A percentile compares a stretch with the other conserved stretches of the same genome.
phyloP scores from a whole-genome alignment of 768 basidiomycete genomes.

The Austroboletus festivus region DNA sequence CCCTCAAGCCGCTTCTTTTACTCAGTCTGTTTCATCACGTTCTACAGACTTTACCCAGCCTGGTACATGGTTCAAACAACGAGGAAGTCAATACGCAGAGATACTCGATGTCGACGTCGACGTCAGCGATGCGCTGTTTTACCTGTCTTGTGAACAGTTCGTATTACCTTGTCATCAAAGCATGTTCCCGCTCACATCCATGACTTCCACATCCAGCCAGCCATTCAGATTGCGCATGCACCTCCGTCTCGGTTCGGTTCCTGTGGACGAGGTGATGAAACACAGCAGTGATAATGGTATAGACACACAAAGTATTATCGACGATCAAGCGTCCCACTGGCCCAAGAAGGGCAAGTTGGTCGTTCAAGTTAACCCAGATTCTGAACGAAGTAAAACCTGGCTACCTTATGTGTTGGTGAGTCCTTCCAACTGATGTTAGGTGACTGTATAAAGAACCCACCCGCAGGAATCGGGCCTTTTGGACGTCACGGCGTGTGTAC shows the following conservation, averaged over 20 bases:
- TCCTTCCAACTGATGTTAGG: background rate
- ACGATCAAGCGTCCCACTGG: constrained; percentile 34
- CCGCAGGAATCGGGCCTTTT: constrained; percentile 31
- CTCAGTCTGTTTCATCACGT: background rate
- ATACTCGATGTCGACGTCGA: constrained; percentile 23
- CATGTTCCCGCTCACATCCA: background rate
- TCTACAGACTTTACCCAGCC: constrained; percentile 12
- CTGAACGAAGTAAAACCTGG: constrained; percentile 35
- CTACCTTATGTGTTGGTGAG: constrained; percentile 43
- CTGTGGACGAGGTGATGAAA: background rate
- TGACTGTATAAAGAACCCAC: too few species aligned
- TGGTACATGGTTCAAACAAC: constrained; percentile 27
- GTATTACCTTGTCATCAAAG: background rate
- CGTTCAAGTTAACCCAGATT: constrained; percentile 42
- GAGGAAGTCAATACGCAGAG: constrained; percentile 16
- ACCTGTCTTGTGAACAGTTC: constrained; percentile 14
- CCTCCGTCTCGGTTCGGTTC: constrained; percentile 24
- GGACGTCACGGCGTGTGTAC: constrained; percentile 41
- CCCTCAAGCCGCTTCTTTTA: background rate
- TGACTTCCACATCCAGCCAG: background rate
- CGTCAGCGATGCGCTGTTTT: constrained; percentile 23
- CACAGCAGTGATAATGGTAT: background rate
- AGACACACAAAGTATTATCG: constrained; percentile 6
- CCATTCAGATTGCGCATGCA: constrained; percentile 16
- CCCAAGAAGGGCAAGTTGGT: constrained; percentile 44